Evolutionary conservation across 2,329 filamentous ascomycete species (phyloP).

Genomic region (Colletotrichum tropicicola): DNA sequence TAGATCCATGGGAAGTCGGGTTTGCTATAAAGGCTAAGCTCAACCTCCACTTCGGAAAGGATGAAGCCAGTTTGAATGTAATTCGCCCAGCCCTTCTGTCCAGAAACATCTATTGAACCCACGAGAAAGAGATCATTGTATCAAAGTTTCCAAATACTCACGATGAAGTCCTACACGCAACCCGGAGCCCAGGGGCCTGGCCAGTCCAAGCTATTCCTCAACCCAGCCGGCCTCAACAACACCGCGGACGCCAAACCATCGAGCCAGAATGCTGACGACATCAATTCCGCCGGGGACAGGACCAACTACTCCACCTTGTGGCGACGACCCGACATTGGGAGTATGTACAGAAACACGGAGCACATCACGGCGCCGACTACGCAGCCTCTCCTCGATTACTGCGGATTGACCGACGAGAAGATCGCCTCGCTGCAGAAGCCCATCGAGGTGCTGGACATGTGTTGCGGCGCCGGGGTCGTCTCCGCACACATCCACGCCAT

Average conservation of each 20-base stretch:
- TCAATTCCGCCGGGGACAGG: constrained; percentile 1
- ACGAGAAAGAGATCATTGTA: no score
- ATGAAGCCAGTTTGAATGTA: no score
- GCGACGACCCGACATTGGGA: not conserved
- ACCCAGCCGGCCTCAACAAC: not conserved
- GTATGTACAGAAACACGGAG: constrained; percentile 9
- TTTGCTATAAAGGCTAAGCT: no score
- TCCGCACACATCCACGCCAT: not conserved
- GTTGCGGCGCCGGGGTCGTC: constrained; percentile 9
- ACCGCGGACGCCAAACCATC: not conserved
- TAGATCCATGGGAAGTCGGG: no score
- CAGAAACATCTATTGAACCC: not conserved
- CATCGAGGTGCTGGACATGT: constrained; percentile 11
- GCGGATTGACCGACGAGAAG: not conserved
- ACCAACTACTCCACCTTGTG: constrained; percentile 5
- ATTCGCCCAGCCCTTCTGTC: no score
- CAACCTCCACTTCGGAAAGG: no score
- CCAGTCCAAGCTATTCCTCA: constrained; percentile 10
- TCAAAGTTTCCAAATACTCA: no score
- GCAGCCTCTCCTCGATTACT: not conserved
- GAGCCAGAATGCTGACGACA: not conserved
- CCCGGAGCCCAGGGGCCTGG: not conserved
- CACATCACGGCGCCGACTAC: not conserved
- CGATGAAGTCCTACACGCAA: not conserved
- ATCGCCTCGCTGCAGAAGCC: not conserved